Evolutionary conservation across 2,329 filamentous ascomycete genomes (phyloP), one percentile per base, ranked within the genome.

Genomic region (Neonectria coccinea): DNA sequence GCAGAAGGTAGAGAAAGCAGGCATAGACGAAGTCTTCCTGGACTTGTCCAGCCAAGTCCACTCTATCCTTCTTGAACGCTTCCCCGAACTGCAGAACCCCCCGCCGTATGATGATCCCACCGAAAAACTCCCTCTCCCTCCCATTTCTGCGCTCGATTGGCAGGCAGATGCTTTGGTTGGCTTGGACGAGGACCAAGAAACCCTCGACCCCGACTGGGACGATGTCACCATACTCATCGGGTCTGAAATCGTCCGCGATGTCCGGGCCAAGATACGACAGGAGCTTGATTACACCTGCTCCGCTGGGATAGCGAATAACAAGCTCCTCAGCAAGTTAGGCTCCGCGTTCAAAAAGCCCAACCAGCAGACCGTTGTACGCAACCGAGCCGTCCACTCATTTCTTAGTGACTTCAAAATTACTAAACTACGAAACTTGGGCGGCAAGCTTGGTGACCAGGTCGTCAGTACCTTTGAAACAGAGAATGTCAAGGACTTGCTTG

Each of bases 21-120:
- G 93, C 74, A 92, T 98, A 59, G 96, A 99, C 76, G 96, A 99
- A 79, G 94, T 97, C 9, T 99, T 97, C 75, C 82, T 98, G 65
- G 96, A 99, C 79, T 80, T 99, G 54, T 97, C 93, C 10, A 90
- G 91, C 0, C 91, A 97, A 65, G 86, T 97, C 3, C 92, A 97
- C 77, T 85, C 85, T 2, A 84, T 92, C 29, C 81, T 99, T 53
- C 79, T 97, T 44, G 85, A 92, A 70, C 83, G 92, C 56, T 97
- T 93, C 77, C 89, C 92, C 0, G 91, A 96, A 76, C 79, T 98
- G 54, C 70, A 73, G 11, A 74, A 67, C 12, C 88, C 89, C 6
- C 84, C 91, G n/a, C 90, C 91, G 1, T 92, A 92, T 70, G 89
- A 93, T 69, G 91, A 96, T 72, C 86, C 87, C 1, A 85, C 86